Base-by-base conservation (phyloP, 495 filamentous ascomycete genomes). In the Trichoderma asperelloides region DNA sequence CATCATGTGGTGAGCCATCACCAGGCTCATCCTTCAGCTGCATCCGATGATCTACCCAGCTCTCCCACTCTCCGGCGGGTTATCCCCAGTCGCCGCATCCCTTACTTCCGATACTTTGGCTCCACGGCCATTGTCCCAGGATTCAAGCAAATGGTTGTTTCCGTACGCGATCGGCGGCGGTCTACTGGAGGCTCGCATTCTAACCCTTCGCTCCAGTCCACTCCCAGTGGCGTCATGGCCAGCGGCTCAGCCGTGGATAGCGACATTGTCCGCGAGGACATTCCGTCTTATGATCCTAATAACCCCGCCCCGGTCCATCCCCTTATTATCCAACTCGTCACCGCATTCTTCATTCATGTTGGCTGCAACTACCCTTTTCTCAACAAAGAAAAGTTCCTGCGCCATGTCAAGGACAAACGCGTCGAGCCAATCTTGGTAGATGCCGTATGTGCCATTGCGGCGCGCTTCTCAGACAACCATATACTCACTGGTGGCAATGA, bases 71-170 rank as follows among this genome's bases (percentile, higher is more conserved):
- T 65, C 0, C 64, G 64, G 30, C 64, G 64, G 21, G n/a, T 21
- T 16, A n/a, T 25, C n/a, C 64, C 64, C 79, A 89, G 78, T 62
- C 79, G 80, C 69, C 89, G 91, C 65, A 89, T 94, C 66, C 91
- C 91, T 2, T 96, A 92, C 74, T 96, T 94, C 74, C 80, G 91
- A 57, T 96, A 93, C 72, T 93, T 94, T 73, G 91, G 91, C 0
- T 90, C 91, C 1, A 96, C 91, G 2, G 91, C 91, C 67, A 96
- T 96, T 70, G 90, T 93, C 43, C 91, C 91, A 2, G 91, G 91
- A n/a, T 94, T 91, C 76, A 96, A 94, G 75, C 90, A 93, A 72
- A 93, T 94, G 89, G 88, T 95, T 65, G 90, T 91, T 16, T 85
- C 86, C 49, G 69, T 82, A 65, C 76, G 78, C 40, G 77, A 82